Evolutionary conservation across 140 eudicot genomes (phyloP).

Genomic region (Oenanthe javanica): DNA sequence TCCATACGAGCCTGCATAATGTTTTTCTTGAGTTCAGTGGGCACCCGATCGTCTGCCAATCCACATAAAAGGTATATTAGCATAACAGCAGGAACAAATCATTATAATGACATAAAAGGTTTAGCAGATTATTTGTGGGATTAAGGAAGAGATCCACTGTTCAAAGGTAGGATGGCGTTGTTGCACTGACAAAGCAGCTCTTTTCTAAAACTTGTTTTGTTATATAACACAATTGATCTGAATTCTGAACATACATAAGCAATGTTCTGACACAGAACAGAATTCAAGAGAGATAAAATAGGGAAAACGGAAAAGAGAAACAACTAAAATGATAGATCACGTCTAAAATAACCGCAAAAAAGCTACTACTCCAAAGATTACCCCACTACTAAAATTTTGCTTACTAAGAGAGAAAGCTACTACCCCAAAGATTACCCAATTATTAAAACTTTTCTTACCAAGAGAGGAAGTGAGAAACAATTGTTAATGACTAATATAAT

Average conservation of each 20-base stretch:
- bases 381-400: too few relatives aligned
- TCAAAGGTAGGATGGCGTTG: not conserved
- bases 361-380: too few relatives aligned
- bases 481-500: not conserved
- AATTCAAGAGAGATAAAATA: not conserved
- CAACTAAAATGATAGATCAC: not conserved
- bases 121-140: not conserved
- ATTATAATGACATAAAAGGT: not conserved
- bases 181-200: not conserved
- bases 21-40: conserved; percentile 28
- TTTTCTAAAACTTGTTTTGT: not conserved
- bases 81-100: not conserved
- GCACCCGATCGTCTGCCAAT: conserved; percentile 28
- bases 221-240: not conserved
- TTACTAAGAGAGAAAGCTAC: too few relatives aligned
- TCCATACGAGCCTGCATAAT: conserved; percentile 29
- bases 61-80: not conserved
- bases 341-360: not conserved
- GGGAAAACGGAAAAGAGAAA: not conserved
- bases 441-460: not conserved
- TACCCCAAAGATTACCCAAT: not conserved
- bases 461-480: not conserved
- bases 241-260: not conserved
- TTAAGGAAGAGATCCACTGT: not conserved
- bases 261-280: not conserved